These are phyloP conservation scores for Monosporascus ibericus DNA, from an alignment of 2,329 filamentous ascomycete species.

Conservation along the genomic window DNA sequence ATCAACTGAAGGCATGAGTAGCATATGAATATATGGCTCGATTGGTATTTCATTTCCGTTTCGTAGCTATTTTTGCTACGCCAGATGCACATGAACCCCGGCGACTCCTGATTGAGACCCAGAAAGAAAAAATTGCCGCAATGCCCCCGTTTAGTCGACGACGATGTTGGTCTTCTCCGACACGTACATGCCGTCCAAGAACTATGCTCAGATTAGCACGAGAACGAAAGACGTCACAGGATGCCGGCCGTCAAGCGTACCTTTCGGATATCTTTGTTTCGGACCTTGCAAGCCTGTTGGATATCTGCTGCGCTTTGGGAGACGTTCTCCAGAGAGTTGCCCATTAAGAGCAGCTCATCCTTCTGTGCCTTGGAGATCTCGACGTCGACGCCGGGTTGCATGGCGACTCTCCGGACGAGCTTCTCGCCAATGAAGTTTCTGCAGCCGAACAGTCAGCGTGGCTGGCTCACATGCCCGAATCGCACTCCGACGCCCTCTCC, in stretches of 20 bases:
- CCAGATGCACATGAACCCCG: constrained; percentile 58
- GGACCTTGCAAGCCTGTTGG: constrained; percentile 98
- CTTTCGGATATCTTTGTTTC: constrained; percentile 99
- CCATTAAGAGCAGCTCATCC: constrained; percentile 89
- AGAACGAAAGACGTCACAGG: background rate
- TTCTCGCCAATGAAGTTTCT: constrained; percentile 99
- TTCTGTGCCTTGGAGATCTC: constrained; percentile 88
- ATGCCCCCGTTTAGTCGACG: constrained; percentile 50
- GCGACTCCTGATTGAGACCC: constrained; percentile 54
- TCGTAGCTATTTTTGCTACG: constrained; percentile 40
- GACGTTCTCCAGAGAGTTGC: constrained; percentile 95
- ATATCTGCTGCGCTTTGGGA: constrained; percentile 98
- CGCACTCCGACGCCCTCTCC: constrained; percentile 4
- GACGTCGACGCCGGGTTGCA: constrained; percentile 87
- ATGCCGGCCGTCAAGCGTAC: constrained; percentile 37
- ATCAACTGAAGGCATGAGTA: background rate
- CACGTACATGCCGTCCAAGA: constrained; percentile 99
- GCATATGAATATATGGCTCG: background rate
- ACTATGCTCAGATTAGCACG: constrained; percentile 46
- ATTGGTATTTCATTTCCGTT: constrained; percentile 25
- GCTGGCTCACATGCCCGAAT: background rate
- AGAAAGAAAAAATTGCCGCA: constrained; percentile 52
- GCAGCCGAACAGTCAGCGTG: constrained; percentile 26
- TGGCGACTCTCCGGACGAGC: constrained; percentile 87
- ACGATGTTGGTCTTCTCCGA: constrained; percentile 96